Base-by-base conservation (phyloP, 2,329 filamentous ascomycete genomes). In the Colletotrichum sp. region DNA sequence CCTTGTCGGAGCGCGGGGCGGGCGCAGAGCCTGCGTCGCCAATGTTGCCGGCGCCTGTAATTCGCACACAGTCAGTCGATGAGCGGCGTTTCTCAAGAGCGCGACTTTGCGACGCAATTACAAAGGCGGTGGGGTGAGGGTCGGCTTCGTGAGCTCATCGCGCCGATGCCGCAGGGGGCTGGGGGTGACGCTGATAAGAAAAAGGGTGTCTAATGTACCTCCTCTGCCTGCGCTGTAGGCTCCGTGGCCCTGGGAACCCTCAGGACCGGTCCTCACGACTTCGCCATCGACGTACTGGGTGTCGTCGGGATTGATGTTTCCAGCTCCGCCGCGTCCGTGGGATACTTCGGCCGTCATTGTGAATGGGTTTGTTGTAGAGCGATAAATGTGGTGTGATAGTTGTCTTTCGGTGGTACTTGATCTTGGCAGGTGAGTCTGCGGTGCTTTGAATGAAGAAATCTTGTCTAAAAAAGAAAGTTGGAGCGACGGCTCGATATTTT, bases 271-370 rank as follows among this genome's bases (percentile, higher is more conserved):
- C 64, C 91, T 90, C 72, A 91, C 90, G 69, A 93, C 90, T 78
- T 91, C 90, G 79, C 91, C 92, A 78, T 93, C 92, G 77, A 88
- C 88, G 81, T 93, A 93, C 79, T 88, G 80, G 49, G 90, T 92
- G 76, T 88, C 82, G 81, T 93, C 91, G 39, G 84, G 82, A 78
- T 87, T 88, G 83, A 93, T 92, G 83, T 93, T 93, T 80, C 92
- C 91, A 24, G 89, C 90, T 79, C 91, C 91, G 76, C 91, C 91
- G 78, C 91, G 89, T 79, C 91, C 91, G 84, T 92, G 90, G 18
- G 90, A 92, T 69, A 92, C 88, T 81, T 92, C 90, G 69, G 85
- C 79, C 16, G 80, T 79, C 84, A 86, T 87, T 26, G 76, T 80
- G 64, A n/a, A 18, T 62, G 36, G n/a, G n/a, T 30, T 30, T n/a